Base-by-base conservation (phyloP, 1,284 basidiomycete genomes). In the Boletellus dicymbophilus region DNA sequence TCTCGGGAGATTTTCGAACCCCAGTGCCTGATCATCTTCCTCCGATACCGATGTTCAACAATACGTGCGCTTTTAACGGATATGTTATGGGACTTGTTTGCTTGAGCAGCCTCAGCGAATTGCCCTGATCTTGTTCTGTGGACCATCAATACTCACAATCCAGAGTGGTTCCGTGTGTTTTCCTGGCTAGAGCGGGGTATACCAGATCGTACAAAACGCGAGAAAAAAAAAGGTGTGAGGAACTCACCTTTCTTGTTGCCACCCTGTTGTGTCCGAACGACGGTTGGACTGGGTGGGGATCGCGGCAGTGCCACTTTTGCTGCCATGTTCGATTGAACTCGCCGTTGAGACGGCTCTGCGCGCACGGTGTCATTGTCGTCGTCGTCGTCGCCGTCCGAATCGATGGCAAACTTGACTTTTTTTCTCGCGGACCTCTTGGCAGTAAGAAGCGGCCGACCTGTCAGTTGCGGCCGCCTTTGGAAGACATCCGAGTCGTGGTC, bases 321-420 rank as follows among this genome's bases (percentile, higher is more conserved):
- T 7, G 46, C 13, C n/a, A 15, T 36, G 44, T 37, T n/a, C n/a
- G 37, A 54, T 26, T 23, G 44, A 33, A 9, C 26, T 9, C 27
- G 61, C 38, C 2, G 37, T 20, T 34, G 53, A 39, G 50, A 36
- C 25, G 37, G 49, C n/a, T n/a, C 48, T 16, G 44, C 48, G 23
- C 45, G 53, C 8, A 58, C 50, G 4, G 56, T 54, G 20, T 41
- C 48, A 34, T 43, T 30, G 16, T 64, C 61, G 37, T 52, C 59
- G 28, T 52, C 56, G 30, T 44, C 30, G 15, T 64, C 61, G 40
- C 53, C 60, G 26, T 52, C 56, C 11, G 51, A 49, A 39, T 52
- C 49, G 21, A 43, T 16, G 21, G 49, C 44, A 23, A 63, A 65
- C 12, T 31, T 38, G 26, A 67, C 63, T n/a, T 36, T 28, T 46